Evolutionary conservation across 2,329 filamentous ascomycete genomes (phyloP).

Genomic region (Talaromyces sp.): DNA sequence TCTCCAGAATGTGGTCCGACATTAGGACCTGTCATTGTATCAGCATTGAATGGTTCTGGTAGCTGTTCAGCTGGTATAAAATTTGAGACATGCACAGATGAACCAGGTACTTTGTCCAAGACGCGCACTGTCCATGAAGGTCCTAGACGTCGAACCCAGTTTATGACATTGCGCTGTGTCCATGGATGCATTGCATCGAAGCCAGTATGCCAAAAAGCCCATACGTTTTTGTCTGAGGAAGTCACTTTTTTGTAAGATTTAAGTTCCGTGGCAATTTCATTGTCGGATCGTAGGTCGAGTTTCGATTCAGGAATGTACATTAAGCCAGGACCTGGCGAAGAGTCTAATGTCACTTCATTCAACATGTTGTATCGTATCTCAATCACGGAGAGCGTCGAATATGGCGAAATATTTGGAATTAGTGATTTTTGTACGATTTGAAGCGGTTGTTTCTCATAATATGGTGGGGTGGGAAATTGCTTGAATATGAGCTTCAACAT

Average conservation of each 20-base stretch:
- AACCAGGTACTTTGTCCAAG: conserved; percentile 37
- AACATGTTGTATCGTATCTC: background rate
- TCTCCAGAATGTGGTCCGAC: conserved; percentile 48
- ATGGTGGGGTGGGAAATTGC: background rate
- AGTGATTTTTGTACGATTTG: background rate
- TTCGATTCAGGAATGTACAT: conserved; percentile 1
- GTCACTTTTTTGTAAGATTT: conserved; percentile 24
- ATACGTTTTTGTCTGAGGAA: conserved; percentile 40
- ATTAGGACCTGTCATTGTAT: conserved; percentile 45
- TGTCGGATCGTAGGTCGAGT: conserved; percentile 2
- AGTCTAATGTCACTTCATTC: background rate
- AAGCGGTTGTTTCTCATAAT: background rate
- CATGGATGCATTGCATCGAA: conserved; percentile 36
- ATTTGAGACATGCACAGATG: conserved; percentile 38
- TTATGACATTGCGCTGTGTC: conserved; percentile 41
- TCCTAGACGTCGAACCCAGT: conserved; percentile 41
- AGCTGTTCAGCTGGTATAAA: conserved; percentile 37
- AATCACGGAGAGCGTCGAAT: background rate
- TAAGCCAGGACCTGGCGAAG: conserved; percentile 2
- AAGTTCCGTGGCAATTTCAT: conserved; percentile 22
- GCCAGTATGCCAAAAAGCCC: conserved; percentile 42
- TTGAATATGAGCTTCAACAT: background rate
- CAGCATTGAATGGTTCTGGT: conserved; percentile 42
- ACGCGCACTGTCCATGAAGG: conserved; percentile 43
- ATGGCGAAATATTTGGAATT: background rate